Evolutionary conservation across 1,284 basidiomycete genomes (phyloP).

Genomic region (Pseudozyma tsukubaensis): DNA sequence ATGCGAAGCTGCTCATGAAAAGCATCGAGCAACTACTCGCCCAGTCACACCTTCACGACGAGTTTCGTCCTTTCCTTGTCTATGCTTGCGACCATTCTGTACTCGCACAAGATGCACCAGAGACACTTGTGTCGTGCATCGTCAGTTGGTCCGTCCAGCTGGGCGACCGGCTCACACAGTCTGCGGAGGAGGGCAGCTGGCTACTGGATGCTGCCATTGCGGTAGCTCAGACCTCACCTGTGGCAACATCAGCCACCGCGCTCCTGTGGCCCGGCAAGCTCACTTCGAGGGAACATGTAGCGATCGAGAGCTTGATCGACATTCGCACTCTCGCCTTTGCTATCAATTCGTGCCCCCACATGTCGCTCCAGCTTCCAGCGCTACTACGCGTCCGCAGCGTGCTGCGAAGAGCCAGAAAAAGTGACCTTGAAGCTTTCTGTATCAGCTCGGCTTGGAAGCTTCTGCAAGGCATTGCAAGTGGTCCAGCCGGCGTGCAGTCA

Average conservation of each 20-base stretch:
- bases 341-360: constrained; percentile 74
- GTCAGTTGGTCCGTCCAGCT: constrained; percentile 21
- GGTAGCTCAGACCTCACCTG: constrained; percentile 16
- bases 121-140: constrained; percentile 30
- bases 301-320: constrained; percentile 28
- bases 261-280: constrained; percentile 35
- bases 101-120: constrained; percentile 10
- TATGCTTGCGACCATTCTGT: constrained; percentile 39
- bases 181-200: constrained; percentile 11
- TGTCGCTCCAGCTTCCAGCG: constrained; percentile 24
- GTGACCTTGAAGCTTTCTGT: constrained; percentile 16
- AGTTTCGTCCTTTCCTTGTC: constrained; percentile 78
- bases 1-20: constrained; percentile 74
- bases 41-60: constrained; percentile 77
- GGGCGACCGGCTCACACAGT: not conserved
- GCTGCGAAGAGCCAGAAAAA: constrained; percentile 11
- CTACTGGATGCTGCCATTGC: constrained; percentile 29
- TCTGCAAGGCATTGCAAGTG: constrained; percentile 19
- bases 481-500: not conserved
- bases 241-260: constrained; percentile 22
- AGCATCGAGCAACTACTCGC: constrained; percentile 77
- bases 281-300: constrained; percentile 9
- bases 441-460: constrained; percentile 19
- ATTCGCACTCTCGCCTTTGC: constrained; percentile 70
- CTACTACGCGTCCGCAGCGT: constrained; percentile 28